Base-by-base conservation (phyloP, 345 rosid genomes). In the Geranium brycei region DNA sequence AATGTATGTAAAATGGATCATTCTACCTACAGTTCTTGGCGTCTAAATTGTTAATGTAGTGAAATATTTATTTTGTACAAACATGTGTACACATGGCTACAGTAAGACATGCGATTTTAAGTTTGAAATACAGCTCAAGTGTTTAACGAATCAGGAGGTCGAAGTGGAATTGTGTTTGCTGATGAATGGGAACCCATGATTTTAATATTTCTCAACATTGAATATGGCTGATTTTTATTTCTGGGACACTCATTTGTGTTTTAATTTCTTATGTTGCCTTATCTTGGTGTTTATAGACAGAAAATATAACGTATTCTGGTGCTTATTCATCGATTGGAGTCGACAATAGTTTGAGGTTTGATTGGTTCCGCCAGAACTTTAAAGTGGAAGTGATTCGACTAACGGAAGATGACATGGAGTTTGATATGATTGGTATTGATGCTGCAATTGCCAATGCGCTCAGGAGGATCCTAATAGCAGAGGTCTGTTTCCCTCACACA, bases 391-490 rank as follows among this genome's bases (percentile, higher is more conserved):
- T 88, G 58, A 76, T 69, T 62, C 67, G 71, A 31, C 72, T 78
- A 6, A 69, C 81, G 5, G 62, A 78, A 65, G 83, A 86, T 5
- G 95, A 83, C 31, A 78, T 93, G 76, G 95, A 81, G 73, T 88
- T 93, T 64, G 99, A 91, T 70, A 78, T 93, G 89, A 77, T 86
- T 3, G 97, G 99, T 71, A 81, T 90, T 57, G 80, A 83, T 82
- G 81, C 95, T 57, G 72, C 96, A 8, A 69, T 93, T 60, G 99
- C 97, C 55, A 93, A 93, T 73, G 87, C 97, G 11, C 88, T 93
- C 62, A 79, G 99, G 67, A 86, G 99, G 79, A 86, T 93, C 40
- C 95, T 93, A 58, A 64, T 90, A 73, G 76, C 99, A 57, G 99
- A 93, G 95, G 97, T 90, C 30, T 16, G 81, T 77, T 17, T 35